Base-by-base conservation (phyloP, 2,329 filamentous ascomycete species). In the Penicillium sp. region DNA sequence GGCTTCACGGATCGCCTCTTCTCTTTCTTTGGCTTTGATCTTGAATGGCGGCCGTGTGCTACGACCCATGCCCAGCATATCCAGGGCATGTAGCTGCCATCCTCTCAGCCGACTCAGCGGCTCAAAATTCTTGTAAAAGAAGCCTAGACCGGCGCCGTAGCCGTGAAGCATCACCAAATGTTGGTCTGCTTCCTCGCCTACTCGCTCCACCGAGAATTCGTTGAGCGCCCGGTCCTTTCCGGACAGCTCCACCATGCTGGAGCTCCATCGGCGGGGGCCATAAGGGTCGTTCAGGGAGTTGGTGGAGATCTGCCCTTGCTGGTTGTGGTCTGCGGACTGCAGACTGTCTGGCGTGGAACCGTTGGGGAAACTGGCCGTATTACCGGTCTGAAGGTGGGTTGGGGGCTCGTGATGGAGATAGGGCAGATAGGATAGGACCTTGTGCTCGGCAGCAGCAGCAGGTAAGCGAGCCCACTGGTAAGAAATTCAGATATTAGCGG, bases 51-150 rank as follows among this genome's bases (percentile, higher is more conserved):
- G 94, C 5, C 94, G 85, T 28, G 88, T 89, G 60, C 91, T 96
- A 72, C 96, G 89, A 61, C 94, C 94, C 91, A 97, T 97, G 61
- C 94, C 94, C 17, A 97, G 84, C 84, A 98, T 88, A 73, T 99
- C 94, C n/a, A 99, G 82, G 0, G 94, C 92, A 75, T 95, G 98
- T 19, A 99, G 80, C 72, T 92, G 93, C 88, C 95, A 96, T 30
- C 93, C 93, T 30, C 85, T 83, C 1, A 88, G 81, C 19, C 93
- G 88, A 50, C 90, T 93, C 37, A 99, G 80, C 6, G 89, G 88
- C 77, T 99, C 95, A 63, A 96, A 97, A 76, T 99, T 99, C 80
- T 95, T 94, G 84, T 97, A 99, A 83, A 96, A 99, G 80, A 99
- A 98, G 24, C 94, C 95, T 0, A 99, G 84, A 0, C 95, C 95